A percentile compares a stretch with the other conserved stretches of the same genome.
phyloP scores from a whole-genome alignment of 2,329 filamentous ascomycete genomes.

The Didymella arachidicola region DNA sequence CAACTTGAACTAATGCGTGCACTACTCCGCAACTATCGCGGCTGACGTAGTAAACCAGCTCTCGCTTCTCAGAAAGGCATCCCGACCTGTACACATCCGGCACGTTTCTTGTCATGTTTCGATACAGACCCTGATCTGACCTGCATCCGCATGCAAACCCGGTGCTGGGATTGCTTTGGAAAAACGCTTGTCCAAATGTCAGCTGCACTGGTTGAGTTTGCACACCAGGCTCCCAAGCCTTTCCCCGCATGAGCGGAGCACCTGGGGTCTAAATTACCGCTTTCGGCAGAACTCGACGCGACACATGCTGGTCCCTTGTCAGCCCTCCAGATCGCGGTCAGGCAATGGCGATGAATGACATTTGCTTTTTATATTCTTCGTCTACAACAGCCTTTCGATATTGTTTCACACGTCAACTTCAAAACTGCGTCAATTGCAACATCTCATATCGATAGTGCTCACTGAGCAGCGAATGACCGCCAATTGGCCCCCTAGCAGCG shows the following conservation, averaged over 20 bases:
- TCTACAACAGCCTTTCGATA: not conserved
- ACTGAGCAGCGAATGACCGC: not conserved
- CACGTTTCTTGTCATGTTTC: conserved; percentile 19
- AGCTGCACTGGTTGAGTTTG: conserved; percentile 18
- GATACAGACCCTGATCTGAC: conserved; percentile 19
- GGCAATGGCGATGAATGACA: not conserved
- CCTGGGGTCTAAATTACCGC: not conserved
- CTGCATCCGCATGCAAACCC: conserved; percentile 1
- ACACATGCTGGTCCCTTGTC: conserved; percentile 4
- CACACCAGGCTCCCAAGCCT: not conserved
- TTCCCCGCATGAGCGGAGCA: conserved; percentile 18
- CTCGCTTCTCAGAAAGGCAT: conserved; percentile 10
- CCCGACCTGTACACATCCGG: not conserved
- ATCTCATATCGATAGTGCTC: not conserved
- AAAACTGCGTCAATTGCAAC: too few relatives aligned
- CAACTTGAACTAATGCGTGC: not conserved
- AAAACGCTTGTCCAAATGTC: conserved; percentile 12
- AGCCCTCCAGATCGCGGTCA: conserved; percentile 6
- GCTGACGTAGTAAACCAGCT: conserved; percentile 16
- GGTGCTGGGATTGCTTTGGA: conserved; percentile 8
- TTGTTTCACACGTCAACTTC: not conserved
- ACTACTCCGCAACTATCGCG: not conserved
- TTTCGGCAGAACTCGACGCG: conserved; percentile 11
- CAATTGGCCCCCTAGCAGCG: conserved; percentile 1
- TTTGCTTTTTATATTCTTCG: not conserved